phyloP scores from a whole-genome alignment of 2,329 filamentous ascomycete species.

The Colletotrichum higginsianum region DNA sequence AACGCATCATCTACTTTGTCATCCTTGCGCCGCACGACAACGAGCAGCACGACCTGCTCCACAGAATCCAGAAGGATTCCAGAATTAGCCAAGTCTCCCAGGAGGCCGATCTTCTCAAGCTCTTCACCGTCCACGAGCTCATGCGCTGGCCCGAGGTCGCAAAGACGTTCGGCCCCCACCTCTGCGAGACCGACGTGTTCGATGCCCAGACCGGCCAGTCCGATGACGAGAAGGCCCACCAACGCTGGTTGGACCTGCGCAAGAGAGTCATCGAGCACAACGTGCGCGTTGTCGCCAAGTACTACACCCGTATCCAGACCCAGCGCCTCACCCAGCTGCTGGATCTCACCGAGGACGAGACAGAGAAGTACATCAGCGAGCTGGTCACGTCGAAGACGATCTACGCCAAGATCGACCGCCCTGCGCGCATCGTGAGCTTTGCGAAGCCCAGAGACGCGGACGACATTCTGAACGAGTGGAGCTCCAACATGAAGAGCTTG shows the following conservation, averaged over 20 bases:
- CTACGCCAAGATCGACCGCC: slow-evolving; percentile 96
- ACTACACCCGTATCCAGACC: slow-evolving; percentile 98
- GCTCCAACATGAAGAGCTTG: slow-evolving; percentile 95
- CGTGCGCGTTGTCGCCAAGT: slow-evolving; percentile 96
- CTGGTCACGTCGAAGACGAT: slow-evolving; percentile 98
- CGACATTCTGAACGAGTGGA: slow-evolving; percentile 98
- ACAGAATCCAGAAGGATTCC: slow-evolving; percentile 89
- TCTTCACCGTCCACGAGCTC: slow-evolving; percentile 95
- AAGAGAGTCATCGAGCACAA: slow-evolving; percentile 99
- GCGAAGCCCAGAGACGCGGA: slow-evolving; percentile 95
- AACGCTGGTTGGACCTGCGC: slow-evolving; percentile 93
- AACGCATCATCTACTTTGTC: slow-evolving; percentile 97
- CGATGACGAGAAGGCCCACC: slow-evolving; percentile 83
- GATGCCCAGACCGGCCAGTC: slow-evolving; percentile 75
- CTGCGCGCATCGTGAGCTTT: slow-evolving; percentile 92
- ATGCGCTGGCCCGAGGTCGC: slow-evolving; percentile 99
- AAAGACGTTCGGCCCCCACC: slow-evolving; percentile 88
- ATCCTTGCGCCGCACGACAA: slow-evolving; percentile 98
- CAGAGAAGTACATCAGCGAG: slow-evolving; percentile 98
- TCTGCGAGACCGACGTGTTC: slow-evolving; percentile 93
- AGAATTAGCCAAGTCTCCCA: slow-evolving; percentile 83
- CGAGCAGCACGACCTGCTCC: slow-evolving; percentile 96
- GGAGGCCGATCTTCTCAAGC: slow-evolving; percentile 89
- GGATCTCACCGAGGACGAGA: slow-evolving; percentile 94
- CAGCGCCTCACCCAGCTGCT: slow-evolving; percentile 90